Conservation (phyloP, 163 green algal species). For the Scenedesmus sp. region DNA sequence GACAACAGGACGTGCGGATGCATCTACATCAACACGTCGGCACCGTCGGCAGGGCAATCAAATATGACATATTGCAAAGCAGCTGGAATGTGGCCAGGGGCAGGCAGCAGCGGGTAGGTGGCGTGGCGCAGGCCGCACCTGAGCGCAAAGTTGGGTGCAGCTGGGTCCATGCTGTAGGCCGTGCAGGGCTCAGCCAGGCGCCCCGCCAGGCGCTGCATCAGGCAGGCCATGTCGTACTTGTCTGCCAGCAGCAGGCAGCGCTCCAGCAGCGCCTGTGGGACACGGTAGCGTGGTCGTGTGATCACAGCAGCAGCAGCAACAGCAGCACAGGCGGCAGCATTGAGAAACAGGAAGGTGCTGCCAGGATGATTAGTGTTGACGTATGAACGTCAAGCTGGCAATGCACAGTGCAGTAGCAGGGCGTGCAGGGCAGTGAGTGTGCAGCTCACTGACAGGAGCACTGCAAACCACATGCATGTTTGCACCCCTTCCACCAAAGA, state of each 20-base stretch:
- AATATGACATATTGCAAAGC: no score
- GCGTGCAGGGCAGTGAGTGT: no score
- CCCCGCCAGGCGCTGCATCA: slow-evolving; percentile 13
- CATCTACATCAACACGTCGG: background rate
- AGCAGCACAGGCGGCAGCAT: background rate
- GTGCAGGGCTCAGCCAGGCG: background rate
- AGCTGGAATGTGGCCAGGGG: background rate
- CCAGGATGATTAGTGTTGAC: no score
- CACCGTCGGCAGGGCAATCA: no score
- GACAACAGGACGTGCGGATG: background rate
- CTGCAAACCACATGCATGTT: no score
- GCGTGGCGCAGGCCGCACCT: background rate
- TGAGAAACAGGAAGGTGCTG: background rate
- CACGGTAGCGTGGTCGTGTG: background rate
- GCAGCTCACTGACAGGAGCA: no score
- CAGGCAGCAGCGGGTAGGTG: no score
- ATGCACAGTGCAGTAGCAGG: background rate
- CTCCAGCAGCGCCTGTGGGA: slow-evolving; percentile 29
- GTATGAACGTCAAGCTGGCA: background rate
- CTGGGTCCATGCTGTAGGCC: slow-evolving; percentile 5
- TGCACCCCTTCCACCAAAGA: background rate
- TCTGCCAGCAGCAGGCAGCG: slow-evolving; percentile 31
- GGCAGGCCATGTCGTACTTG: slow-evolving; percentile 39
- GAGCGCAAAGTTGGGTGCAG: slow-evolving; percentile 32
- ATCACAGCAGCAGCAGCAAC: slow-evolving; percentile 7